Percentiles rank a stretch among this genome's conserved stretches.
Evolutionary conservation across 1,284 basidiomycete species (phyloP).

Genomic region (Leccinum ponderosum): DNA sequence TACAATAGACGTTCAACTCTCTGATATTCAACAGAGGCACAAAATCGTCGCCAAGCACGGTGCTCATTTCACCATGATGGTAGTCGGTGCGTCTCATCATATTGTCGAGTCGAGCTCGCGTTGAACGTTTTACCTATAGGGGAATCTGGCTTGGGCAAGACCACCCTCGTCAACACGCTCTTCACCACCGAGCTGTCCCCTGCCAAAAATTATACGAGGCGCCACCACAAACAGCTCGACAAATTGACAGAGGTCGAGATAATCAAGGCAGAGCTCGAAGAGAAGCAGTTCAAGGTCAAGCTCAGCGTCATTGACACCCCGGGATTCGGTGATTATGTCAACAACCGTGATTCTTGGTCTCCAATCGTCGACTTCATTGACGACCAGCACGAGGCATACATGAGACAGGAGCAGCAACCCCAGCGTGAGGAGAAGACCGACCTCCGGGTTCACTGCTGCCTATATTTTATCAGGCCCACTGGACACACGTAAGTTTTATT

Average conservation of each 20-base stretch:
- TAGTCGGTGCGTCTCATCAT: conserved; percentile 74
- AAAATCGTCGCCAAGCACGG: conserved; percentile 97
- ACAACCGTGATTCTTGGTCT: conserved; percentile 98
- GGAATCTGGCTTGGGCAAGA: conserved; percentile 94
- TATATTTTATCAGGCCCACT: conserved; percentile 97
- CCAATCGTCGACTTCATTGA: conserved; percentile 99
- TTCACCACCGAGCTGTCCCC: conserved; percentile 97
- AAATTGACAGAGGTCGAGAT: conserved; percentile 98
- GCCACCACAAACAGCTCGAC: conserved; percentile 97
- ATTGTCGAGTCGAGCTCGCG: background rate
- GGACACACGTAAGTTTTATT: conserved; percentile 80
- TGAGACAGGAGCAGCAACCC: conserved; percentile 99
- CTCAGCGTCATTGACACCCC: conserved; percentile 98
- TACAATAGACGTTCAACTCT: background rate
- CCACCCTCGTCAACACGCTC: conserved; percentile 97
- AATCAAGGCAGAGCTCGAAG: conserved; percentile 96
- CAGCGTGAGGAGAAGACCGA: conserved; percentile 92
- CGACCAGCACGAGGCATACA: conserved; percentile 99
- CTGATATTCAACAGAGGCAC: conserved; percentile 62
- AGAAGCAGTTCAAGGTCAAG: conserved; percentile 99
- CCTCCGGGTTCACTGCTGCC: conserved; percentile 93
- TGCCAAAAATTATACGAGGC: conserved; percentile 87
- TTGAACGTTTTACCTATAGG: conserved; percentile 46
- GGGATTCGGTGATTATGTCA: conserved; percentile 99
- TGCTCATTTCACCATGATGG: conserved; percentile 99